These are phyloP conservation scores for Pseudocercospora ulei DNA, from an alignment of 2,329 filamentous ascomycete species.

Conservation along the genomic window DNA sequence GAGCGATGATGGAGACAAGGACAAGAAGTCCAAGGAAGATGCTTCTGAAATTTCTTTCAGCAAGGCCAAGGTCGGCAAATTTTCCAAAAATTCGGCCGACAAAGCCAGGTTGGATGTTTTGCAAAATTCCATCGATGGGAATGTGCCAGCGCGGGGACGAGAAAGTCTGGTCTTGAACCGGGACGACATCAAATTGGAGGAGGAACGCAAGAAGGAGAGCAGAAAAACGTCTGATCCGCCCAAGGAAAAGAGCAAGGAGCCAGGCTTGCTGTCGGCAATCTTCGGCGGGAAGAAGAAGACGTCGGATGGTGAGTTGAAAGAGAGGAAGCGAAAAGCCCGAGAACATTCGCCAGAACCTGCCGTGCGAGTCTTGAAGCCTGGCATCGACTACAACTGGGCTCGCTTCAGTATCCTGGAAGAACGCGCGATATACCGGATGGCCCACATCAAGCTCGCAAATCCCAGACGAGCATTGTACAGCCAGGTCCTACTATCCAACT, in stretches of 20 bases:
- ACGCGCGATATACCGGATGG: conserved; percentile 95
- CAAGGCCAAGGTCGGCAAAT: conserved; percentile 43
- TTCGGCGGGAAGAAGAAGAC: conserved; percentile 71
- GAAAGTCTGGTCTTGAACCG: conserved; percentile 80
- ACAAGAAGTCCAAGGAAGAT: conserved; percentile 51
- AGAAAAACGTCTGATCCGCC: conserved; percentile 61
- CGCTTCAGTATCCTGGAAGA: conserved; percentile 92
- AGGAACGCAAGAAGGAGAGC: conserved; percentile 73
- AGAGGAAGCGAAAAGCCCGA: conserved; percentile 56
- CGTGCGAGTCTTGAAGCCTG: conserved; percentile 63
- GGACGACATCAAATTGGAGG: conserved; percentile 62
- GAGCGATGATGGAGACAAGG: conserved; percentile 57
- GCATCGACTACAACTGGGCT: conserved; percentile 93
- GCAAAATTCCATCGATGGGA: conserved; percentile 71
- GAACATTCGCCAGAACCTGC: conserved; percentile 72
- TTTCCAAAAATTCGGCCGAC: conserved; percentile 55
- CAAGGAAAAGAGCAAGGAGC: conserved; percentile 67
- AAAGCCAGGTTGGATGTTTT: conserved; percentile 75
- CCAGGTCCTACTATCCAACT: conserved; percentile 93
- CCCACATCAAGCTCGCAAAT: conserved; percentile 97
- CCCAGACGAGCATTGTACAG: conserved; percentile 83
- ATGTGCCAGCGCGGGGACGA: conserved; percentile 46
- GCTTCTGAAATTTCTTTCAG: conserved; percentile 32
- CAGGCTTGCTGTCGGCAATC: conserved; percentile 79
- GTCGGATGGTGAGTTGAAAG: conserved; percentile 57